Evolutionary conservation across 371 early-diverging fungal species (phyloP), one percentile per base, ranked within the genome.

Genomic region (Mucor indicus): DNA sequence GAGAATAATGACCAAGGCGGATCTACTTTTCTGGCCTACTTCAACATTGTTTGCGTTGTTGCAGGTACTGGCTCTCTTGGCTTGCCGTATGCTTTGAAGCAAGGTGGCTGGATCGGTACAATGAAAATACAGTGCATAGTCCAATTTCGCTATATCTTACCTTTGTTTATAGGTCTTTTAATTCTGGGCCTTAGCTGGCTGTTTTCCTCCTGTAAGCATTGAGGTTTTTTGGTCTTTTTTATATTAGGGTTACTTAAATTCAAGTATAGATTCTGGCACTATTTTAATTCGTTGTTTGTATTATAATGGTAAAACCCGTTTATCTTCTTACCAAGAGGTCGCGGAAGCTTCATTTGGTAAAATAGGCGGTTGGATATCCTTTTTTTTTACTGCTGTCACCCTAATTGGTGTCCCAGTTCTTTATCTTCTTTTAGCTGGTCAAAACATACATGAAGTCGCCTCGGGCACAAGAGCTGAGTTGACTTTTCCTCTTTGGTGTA

Each of bases 11-110:
- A 43, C 7, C 56, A 65, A 41, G 63, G 70, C 7, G 56, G 52
- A 0, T 60, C 60, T 4, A 53, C 57, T 30, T 77, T 77, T 41
- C 55, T 63, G n/a, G 77, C 84, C 15, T 82, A 78, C 50, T 73
- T 81, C 32, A 87, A 83, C 55, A 65, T 87, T 19, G 85, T 86
- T 11, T 87, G 91, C 69, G 87, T 92, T 6, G 80, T 90, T 13
- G 90, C 91, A 3, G 94, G 93, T 29, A 87, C 89, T 7, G 95
- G 94, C 22, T 82, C 91, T 12, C 72, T 93, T 11, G 90, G 91
- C 43, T 75, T 95, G 13, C 91, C 93, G 15, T 86, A 78, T 49
- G 89, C 92, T 22, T 66, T 95, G 12, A 79, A 67, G 21, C 83
- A 87, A 49, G 85, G 89, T 25, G 93, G 93, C 3, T 95, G 95